Percentiles rank a stretch among this genome's conserved stretches.
Conservation (phyloP, 2,329 filamentous ascomycete species). For the Claviceps sorghi region DNA sequence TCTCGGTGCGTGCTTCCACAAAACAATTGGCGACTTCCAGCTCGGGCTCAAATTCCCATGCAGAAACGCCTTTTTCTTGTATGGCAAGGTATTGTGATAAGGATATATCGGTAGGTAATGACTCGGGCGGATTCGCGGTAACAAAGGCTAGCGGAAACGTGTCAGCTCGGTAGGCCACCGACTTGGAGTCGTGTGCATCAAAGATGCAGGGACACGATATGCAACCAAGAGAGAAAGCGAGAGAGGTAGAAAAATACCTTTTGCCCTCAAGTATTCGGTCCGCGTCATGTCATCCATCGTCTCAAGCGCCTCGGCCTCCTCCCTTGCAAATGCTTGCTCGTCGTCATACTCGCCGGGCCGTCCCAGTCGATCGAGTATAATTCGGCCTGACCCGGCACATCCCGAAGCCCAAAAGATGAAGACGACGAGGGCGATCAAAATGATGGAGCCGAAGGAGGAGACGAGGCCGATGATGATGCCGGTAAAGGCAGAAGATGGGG, state of each 20-base stretch:
- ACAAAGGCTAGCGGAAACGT: constrained; percentile 65
- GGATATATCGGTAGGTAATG: constrained; percentile 89
- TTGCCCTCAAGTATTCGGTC: constrained; percentile 83
- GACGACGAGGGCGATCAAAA: constrained; percentile 68
- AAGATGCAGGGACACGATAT: too few species aligned
- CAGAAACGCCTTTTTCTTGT: constrained; percentile 98
- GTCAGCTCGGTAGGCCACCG: too few species aligned
- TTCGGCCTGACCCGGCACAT: constrained; percentile 64
- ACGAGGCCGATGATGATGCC: constrained; percentile 91
- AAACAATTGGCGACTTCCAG: constrained; percentile 98
- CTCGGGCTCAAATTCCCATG: constrained; percentile 99
- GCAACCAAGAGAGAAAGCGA: not conserved
- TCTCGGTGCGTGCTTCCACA: constrained; percentile 88
- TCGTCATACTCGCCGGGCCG: constrained; percentile 94
- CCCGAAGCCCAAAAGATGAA: constrained; percentile 76
- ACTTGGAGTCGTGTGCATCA: too few species aligned
- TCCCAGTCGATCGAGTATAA: constrained; percentile 84
- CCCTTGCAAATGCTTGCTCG: constrained; percentile 82
- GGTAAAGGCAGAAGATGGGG: constrained; percentile 36
- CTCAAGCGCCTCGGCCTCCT: constrained; percentile 90
- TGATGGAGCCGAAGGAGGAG: constrained; percentile 83
- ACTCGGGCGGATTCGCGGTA: constrained; percentile 87
- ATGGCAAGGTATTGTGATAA: constrained; percentile 95
- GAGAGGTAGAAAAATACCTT: constrained; percentile 47
- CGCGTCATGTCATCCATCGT: constrained; percentile 87